Evolutionary conservation across 139 green algal genomes (phyloP).

Genomic region (Chlamydomonas schloesseri): DNA sequence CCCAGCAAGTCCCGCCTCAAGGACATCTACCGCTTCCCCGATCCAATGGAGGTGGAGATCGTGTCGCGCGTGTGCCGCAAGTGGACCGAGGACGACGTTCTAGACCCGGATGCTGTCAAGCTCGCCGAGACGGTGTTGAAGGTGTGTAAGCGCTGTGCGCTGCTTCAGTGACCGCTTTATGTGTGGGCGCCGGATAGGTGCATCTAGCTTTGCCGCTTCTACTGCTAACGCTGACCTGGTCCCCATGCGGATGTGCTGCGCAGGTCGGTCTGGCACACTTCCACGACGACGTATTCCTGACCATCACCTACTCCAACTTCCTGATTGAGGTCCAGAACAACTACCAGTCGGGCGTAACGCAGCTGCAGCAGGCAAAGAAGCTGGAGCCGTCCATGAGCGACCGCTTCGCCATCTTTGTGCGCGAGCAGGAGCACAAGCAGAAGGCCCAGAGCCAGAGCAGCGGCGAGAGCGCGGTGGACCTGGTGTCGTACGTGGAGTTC

Average conservation of each 20-base stretch:
- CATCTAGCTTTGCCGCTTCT: too few species aligned
- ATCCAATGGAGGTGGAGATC: constrained; percentile 62
- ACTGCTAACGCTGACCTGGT: too few species aligned
- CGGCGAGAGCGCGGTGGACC: constrained; percentile 46
- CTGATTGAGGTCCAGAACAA: constrained; percentile 47
- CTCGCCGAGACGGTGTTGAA: constrained; percentile 59
- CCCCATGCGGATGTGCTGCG: too few species aligned
- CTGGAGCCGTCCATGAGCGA: constrained; percentile 50
- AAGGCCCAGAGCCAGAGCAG: constrained; percentile 45
- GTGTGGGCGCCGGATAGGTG: too few species aligned
- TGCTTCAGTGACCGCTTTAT: too few species aligned
- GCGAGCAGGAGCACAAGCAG: constrained; percentile 54
- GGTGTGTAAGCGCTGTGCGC: constrained; percentile 15
- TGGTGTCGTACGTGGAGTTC: constrained; percentile 59
- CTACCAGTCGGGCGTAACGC: constrained; percentile 37
- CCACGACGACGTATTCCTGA: constrained; percentile 48
- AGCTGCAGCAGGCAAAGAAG: constrained; percentile 59
- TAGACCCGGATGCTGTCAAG: constrained; percentile 49
- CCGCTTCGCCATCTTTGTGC: constrained; percentile 62
- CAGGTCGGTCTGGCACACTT: constrained; percentile 50
- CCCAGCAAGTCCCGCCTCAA: constrained; percentile 37
- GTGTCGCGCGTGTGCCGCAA: constrained; percentile 52
- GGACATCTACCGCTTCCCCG: constrained; percentile 59
- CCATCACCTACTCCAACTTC: constrained; percentile 54
- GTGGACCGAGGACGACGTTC: constrained; percentile 59